Evolutionary conservation across 371 early-diverging fungal genomes (phyloP), one percentile per base, ranked within the genome.

Genomic region (Dichotomocladium elegans): DNA sequence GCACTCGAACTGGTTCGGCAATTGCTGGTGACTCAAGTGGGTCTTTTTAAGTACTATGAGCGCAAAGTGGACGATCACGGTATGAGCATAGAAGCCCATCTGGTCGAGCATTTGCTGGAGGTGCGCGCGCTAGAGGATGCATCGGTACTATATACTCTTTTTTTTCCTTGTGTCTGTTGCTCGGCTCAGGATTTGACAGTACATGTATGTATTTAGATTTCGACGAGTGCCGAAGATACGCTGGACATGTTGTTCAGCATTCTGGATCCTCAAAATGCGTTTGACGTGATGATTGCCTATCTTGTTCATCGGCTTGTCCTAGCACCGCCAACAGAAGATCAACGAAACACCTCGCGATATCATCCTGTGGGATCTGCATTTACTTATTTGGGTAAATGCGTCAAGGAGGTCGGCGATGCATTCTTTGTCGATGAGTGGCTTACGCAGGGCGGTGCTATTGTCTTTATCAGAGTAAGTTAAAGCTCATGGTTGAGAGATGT

Each of bases 321-420:
- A 26, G 17, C 45, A 14, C 70, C 73, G 4, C 48, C 53, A n/a
- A 26, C 64, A 1, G 62, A 60, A 27, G 42, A 45, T 24, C 44
- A 52, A 15, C 41, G 47, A 5, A 34, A 33, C 7, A 45, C 33
- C n/a, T 30, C 57, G 17, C 57, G 72, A 26, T 70, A 74, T 27
- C 68, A 70, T 41, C 78, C 78, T 8, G 60, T 74, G 8, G 72
- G 70, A 1, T 64, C 74, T 19, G 78, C 74, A n/a, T 78, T 74
- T 64, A 64, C 53, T 25, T 74, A 72, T 47, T 59, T 76, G 25
- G 62, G 58, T n/a, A 72, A 64, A 58, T 65, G 68, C 50, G 73
- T 70, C 22, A 67, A 61, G 41, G 67, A 70, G 47, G 59, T 66
- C 28, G 61, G 60, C 24, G 68, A 70, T 44, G 56, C 56, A 14